These are phyloP conservation scores for Heteromeles arbutifolia DNA, from an alignment of 306 rosid species.

Conservation along the genomic window DNA sequence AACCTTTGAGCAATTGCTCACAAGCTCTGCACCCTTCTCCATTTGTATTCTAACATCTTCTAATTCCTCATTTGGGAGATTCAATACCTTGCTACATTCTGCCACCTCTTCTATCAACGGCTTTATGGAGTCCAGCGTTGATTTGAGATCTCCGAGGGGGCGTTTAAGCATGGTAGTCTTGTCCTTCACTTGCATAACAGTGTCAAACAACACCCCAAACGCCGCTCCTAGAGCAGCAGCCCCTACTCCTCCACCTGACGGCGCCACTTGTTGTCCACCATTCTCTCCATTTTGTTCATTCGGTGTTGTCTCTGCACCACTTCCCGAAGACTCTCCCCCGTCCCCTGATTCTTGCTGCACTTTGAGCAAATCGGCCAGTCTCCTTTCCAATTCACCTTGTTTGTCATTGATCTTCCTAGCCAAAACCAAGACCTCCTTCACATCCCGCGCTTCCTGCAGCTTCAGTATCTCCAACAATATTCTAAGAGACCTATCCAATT, in stretches of 20 bases:
- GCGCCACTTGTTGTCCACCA: not conserved
- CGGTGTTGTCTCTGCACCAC: not conserved
- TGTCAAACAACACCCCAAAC: too few relatives aligned
- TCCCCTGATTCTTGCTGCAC: not conserved
- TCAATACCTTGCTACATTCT: not conserved
- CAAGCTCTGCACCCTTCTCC: not conserved
- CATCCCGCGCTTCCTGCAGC: not conserved
- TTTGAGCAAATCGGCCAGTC: not conserved
- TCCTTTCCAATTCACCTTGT: not conserved
- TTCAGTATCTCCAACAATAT: not conserved
- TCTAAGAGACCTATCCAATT: slow-evolving; percentile 1
- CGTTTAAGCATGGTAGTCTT: not conserved
- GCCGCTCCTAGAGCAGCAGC: slow-evolving; percentile 1
- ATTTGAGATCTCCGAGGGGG: not conserved
- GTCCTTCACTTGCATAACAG: too few relatives aligned
- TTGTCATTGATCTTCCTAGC: not conserved
- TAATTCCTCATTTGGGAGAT: not conserved
- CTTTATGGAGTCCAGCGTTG: not conserved
- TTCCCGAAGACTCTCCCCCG: not conserved
- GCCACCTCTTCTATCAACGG: not conserved
- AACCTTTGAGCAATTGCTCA: too few relatives aligned
- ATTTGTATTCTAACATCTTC: not conserved
- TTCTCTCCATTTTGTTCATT: not conserved
- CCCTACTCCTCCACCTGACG: not conserved
- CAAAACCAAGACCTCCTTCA: not conserved